These are phyloP conservation scores for Xylaria sp. DNA, from an alignment of 2,329 filamentous ascomycete genomes.

Conservation along the genomic window DNA sequence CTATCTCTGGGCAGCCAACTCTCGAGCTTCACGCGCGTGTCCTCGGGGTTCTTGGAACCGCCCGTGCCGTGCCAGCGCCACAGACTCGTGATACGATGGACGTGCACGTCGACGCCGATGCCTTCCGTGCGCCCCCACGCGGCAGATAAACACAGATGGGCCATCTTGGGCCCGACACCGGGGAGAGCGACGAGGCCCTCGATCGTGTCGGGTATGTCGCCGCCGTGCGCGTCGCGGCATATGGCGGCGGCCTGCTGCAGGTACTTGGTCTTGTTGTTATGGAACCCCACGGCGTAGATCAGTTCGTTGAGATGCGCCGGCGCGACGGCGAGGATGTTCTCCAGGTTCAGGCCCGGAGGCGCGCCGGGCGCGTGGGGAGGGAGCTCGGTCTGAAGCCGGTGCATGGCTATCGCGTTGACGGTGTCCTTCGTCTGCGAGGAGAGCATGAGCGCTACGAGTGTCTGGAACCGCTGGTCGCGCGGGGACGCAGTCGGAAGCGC, in stretches of 20 bases:
- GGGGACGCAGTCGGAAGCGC: conserved; percentile 64
- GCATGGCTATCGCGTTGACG: conserved; percentile 86
- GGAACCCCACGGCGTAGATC: conserved; percentile 88
- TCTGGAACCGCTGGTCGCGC: conserved; percentile 80
- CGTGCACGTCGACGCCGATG: conserved; percentile 94
- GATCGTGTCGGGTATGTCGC: conserved; percentile 84
- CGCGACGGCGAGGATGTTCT: conserved; percentile 79
- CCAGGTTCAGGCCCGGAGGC: conserved; percentile 71
- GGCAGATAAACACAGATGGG: conserved; percentile 84
- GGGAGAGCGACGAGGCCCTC: conserved; percentile 80
- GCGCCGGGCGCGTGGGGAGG: conserved; percentile 60
- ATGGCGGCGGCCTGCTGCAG: conserved; percentile 81
- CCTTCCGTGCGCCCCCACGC: conserved; percentile 74
- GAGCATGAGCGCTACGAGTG: conserved; percentile 87
- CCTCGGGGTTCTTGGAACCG: conserved; percentile 79
- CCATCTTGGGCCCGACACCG: conserved; percentile 95
- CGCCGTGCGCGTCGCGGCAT: conserved; percentile 73
- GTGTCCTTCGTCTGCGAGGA: conserved; percentile 95
- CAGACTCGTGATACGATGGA: conserved; percentile 92
- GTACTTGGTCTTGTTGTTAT: conserved; percentile 91
- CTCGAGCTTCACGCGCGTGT: conserved; percentile 79
- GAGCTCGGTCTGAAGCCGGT: conserved; percentile 79
- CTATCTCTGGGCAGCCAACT: conserved; percentile 84
- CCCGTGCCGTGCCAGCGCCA: conserved; percentile 83
- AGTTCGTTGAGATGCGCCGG: conserved; percentile 74